Evolutionary conservation across 78 protist species (phyloP).

Genomic region (Fonticula alba): DNA sequence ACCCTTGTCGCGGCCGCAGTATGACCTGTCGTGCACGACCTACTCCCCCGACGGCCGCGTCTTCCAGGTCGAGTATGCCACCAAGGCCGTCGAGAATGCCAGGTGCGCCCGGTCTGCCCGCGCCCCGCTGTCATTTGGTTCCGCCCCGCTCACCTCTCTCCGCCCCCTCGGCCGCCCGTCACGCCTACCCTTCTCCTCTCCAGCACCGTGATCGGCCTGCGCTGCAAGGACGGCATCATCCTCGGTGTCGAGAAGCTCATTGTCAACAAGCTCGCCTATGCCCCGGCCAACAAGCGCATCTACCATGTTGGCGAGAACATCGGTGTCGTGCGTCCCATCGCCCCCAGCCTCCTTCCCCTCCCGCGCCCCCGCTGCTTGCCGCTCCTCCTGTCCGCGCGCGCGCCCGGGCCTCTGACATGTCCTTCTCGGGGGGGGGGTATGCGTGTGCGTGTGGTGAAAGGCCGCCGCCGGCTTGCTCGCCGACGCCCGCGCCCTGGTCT

Average conservation of each 20-base stretch:
- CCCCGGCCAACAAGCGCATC: conserved; percentile 51
- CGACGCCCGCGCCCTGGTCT: conserved; percentile 71
- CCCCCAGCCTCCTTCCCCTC: background rate
- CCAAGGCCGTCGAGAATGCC: conserved; percentile 91
- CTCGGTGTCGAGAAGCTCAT: conserved; percentile 88
- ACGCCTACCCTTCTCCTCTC: no score
- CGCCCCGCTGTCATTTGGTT: no score
- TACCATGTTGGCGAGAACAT: conserved; percentile 50
- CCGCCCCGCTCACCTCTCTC: background rate
- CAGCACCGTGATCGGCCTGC: conserved; percentile 77
- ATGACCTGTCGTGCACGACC: conserved; percentile 78
- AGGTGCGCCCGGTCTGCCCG: conserved; percentile 39
- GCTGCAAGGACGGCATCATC: conserved; percentile 90
- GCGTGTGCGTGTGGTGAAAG: conserved; percentile 1
- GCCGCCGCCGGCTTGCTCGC: conserved; percentile 72
- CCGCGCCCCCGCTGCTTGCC: background rate
- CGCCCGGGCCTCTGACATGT: no score
- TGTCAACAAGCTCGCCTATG: conserved; percentile 62
- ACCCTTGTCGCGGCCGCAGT: conserved; percentile 25
- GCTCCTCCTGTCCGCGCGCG: background rate
- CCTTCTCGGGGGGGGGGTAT: no score
- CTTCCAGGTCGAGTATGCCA: conserved; percentile 97
- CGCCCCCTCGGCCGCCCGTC: no score
- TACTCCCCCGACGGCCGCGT: conserved; percentile 96
- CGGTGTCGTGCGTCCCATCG: conserved; percentile 48